phyloP scores from a whole-genome alignment of 2,329 filamentous ascomycete species.

The Claviceps arundinis region DNA sequence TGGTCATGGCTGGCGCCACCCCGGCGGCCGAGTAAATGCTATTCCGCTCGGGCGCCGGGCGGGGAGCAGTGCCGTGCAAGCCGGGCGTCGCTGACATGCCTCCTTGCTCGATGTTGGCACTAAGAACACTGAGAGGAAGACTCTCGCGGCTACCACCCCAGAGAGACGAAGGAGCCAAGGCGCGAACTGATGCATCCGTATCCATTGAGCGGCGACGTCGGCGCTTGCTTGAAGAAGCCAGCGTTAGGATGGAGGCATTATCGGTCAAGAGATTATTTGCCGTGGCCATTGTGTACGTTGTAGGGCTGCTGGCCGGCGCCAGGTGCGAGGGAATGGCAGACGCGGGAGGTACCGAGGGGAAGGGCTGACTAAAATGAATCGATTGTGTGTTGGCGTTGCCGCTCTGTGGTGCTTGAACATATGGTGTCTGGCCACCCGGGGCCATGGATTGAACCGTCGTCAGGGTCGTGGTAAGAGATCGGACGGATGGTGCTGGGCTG shows the following conservation, averaged over 20 bases:
- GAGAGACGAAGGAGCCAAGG: slow-evolving; percentile 68
- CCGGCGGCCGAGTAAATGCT: slow-evolving; percentile 73
- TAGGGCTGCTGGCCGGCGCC: slow-evolving; percentile 43
- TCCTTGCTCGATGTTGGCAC: slow-evolving; percentile 48
- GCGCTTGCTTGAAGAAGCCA: slow-evolving; percentile 71
- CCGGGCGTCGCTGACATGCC: slow-evolving; percentile 32
- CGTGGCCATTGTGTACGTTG: slow-evolving; percentile 64
- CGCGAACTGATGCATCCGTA: slow-evolving; percentile 74
- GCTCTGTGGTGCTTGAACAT: slow-evolving; percentile 16
- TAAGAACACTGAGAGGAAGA: slow-evolving; percentile 65
- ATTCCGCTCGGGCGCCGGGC: slow-evolving; percentile 46
- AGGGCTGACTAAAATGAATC: slow-evolving; percentile 53
- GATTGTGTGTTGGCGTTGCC: slow-evolving; percentile 28
- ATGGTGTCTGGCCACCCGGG: slow-evolving; percentile 34
- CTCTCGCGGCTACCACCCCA: slow-evolving; percentile 74
- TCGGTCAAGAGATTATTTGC: slow-evolving; percentile 74
- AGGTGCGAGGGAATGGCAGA: slow-evolving; percentile 63
- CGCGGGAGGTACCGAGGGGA: slow-evolving; percentile 49
- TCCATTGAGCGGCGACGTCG: slow-evolving; percentile 67
- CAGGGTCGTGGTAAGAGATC: slow-evolving; percentile 68
- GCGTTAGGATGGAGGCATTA: slow-evolving; percentile 73
- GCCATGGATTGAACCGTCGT: slow-evolving; percentile 73
- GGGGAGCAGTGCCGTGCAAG: slow-evolving; percentile 37
- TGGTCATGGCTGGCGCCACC: slow-evolving; percentile 48
- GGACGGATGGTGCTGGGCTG: slow-evolving; percentile 67